phyloP scores from a whole-genome alignment of 2,329 filamentous ascomycete species.

The Fonsecaea multimorphosa region DNA sequence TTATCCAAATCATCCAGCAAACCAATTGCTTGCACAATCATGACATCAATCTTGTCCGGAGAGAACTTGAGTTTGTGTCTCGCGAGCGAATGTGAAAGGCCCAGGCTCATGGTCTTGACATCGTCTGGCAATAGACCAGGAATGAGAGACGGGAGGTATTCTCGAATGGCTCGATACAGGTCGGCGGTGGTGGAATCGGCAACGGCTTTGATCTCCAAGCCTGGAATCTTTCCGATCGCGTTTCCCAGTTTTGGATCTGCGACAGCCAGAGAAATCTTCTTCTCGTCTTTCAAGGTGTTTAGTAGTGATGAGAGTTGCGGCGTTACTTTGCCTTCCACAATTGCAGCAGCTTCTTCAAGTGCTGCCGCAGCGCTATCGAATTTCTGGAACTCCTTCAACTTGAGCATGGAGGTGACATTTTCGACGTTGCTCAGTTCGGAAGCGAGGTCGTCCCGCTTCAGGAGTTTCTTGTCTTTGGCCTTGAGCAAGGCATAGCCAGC shows the following conservation, averaged over 20 bases:
- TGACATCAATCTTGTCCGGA: constrained; percentile 97
- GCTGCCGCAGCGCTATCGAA: constrained; percentile 92
- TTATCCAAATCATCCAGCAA: constrained; percentile 97
- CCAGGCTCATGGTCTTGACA: constrained; percentile 91
- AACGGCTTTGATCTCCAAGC: constrained; percentile 82
- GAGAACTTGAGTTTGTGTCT: constrained; percentile 99
- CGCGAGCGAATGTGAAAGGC: constrained; percentile 95
- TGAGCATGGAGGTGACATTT: constrained; percentile 82
- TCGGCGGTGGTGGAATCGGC: constrained; percentile 83
- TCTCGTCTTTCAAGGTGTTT: constrained; percentile 92
- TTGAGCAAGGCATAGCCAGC: constrained; percentile 98
- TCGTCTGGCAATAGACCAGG: constrained; percentile 84
- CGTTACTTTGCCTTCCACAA: constrained; percentile 94
- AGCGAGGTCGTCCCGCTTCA: constrained; percentile 82
- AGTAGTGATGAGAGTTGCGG: constrained; percentile 82
- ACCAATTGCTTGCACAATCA: constrained; percentile 97
- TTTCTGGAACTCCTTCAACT: constrained; percentile 96
- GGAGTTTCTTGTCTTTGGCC: constrained; percentile 96
- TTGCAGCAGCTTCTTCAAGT: constrained; percentile 83
- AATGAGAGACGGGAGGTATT: constrained; percentile 87
- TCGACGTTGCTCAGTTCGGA: constrained; percentile 79
- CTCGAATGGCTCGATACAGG: constrained; percentile 91
- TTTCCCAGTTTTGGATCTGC: constrained; percentile 91
- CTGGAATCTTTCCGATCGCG: constrained; percentile 89
- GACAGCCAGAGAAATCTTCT: constrained; percentile 93